These are phyloP conservation scores for Thermoascus crustaceus DNA, from an alignment of 2,329 filamentous ascomycete species.

Conservation along the genomic window DNA sequence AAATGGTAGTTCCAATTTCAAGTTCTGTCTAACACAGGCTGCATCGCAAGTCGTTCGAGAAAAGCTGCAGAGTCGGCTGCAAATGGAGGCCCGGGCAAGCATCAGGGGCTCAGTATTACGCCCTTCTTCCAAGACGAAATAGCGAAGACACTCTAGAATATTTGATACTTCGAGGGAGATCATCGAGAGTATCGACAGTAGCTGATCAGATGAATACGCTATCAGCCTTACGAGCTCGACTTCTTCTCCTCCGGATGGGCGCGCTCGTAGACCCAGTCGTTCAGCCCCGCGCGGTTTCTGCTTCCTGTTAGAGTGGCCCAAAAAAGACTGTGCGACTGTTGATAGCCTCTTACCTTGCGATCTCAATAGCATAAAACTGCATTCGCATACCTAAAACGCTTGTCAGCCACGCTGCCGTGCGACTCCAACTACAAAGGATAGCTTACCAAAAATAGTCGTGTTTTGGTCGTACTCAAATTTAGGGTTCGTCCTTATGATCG, in stretches of 20 bases:
- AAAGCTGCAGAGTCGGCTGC: too few relatives aligned
- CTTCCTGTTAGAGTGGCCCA: slow-evolving; percentile 7
- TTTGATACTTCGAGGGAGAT: too few relatives aligned
- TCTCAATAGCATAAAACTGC: slow-evolving; percentile 77
- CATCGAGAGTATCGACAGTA: too few relatives aligned
- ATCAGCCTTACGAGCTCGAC: slow-evolving; percentile 13
- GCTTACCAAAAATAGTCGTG: slow-evolving; percentile 80
- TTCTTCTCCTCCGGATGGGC: slow-evolving; percentile 54
- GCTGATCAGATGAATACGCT: neutral
- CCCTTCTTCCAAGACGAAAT: too few relatives aligned
- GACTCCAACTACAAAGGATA: neutral
- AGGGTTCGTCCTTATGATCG: slow-evolving; percentile 72
- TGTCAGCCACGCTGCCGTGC: slow-evolving; percentile 4
- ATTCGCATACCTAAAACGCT: slow-evolving; percentile 54
- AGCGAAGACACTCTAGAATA: too few relatives aligned
- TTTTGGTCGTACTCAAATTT: slow-evolving; percentile 80
- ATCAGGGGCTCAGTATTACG: too few relatives aligned
- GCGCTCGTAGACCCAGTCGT: slow-evolving; percentile 95
- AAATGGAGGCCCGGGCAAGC: too few relatives aligned
- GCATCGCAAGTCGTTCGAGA: too few relatives aligned
- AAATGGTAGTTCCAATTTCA: too few relatives aligned
- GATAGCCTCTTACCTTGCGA: slow-evolving; percentile 49
- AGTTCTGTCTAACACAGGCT: too few relatives aligned
- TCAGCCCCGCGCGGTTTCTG: slow-evolving; percentile 76
- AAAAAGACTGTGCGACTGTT: neutral